Evolutionary conservation across 331 rosid species (phyloP), one percentile per base, ranked within the genome.

Genomic region (Rhamnella rubrinervis): DNA sequence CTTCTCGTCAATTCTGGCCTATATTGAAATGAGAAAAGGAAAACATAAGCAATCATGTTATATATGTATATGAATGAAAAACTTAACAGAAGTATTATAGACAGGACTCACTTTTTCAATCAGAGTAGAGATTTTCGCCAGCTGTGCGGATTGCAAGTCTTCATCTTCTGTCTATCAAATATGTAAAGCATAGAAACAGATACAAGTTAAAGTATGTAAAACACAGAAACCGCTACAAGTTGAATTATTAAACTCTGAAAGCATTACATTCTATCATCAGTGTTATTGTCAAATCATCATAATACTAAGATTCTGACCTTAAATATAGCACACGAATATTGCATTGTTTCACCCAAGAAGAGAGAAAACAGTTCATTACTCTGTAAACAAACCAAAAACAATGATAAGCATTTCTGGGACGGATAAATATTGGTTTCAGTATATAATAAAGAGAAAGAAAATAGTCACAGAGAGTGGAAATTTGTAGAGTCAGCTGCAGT

Each of bases 321-420:
- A 73, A 92, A 92, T 61, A 92, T 76, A 18, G 91, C 98, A 65
- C 85, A 85, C 21, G 98, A 92, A 70, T 88, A 90, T 21, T 95
- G 86, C 97, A 90, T 92, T 50, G 96, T 86, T n/a, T 90, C 96
- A 35, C 88, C 98, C 86, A 93, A 74, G 87, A 93, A 86, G 23
- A 86, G 82, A n/a, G 92, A 85, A 66, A 93, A 93, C 47, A 93
- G 89, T 71, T 90, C 97, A 79, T 90, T 93, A 82, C 97, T 90
- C 98, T 90, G 63, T 70, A 17, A 78, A 59, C 65, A 74, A 67
- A 66, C 39, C 44, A 67, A 52, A 18, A 6, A 7, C n/a, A 52
- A 16, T 15, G 16, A 15, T 8, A 8, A 44, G 49, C 16, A 10
- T 11, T 14, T 8, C 13, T 1, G 11, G 1, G 16, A 44, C 13